These are phyloP conservation scores for Phytophthora chlamydospora DNA, from an alignment of 352 stramenopile species.

Conservation along the genomic window DNA sequence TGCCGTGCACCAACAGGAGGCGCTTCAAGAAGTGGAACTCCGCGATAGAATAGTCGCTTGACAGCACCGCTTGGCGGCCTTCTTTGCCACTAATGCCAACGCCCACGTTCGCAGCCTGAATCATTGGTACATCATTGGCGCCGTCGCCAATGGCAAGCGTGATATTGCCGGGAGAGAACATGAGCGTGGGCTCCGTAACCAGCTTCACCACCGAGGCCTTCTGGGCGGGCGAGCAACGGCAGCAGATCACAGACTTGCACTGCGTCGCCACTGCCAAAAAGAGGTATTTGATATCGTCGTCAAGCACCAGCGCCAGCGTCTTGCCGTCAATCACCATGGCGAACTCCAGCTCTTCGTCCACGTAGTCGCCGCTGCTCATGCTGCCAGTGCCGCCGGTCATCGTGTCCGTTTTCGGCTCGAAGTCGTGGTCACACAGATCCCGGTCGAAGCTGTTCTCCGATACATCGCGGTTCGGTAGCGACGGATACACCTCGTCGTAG, in stretches of 20 bases:
- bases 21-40: conserved; percentile 88
- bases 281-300: conserved; percentile 91
- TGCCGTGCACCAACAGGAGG: conserved; percentile 83
- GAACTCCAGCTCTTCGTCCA: conserved; percentile 86
- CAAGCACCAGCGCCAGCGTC: conserved; percentile 79
- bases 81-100: conserved; percentile 89
- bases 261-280: conserved; percentile 88
- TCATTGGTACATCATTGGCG: conserved; percentile 90
- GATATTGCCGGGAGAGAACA: conserved; percentile 90
- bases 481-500: conserved; percentile 79
- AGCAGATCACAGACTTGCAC: conserved; percentile 92
- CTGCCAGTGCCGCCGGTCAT: conserved; percentile 32
- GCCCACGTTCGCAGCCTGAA: conserved; percentile 86
- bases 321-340: conserved; percentile 92
- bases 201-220: conserved; percentile 89
- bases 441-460: conserved; percentile 64
- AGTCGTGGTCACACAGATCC: conserved; percentile 65
- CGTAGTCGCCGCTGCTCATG: conserved; percentile 54
- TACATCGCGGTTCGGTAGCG: conserved; percentile 53
- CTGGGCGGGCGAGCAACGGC: conserved; percentile 82
- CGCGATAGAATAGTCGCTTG: conserved; percentile 84
- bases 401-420: conserved; percentile 67
- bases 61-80: conserved; percentile 83
- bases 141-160: conserved; percentile 86
- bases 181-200: conserved; percentile 86